Evolutionary conservation across 1,284 basidiomycete species (phyloP).

Genomic region (Malassezia sympodialis): DNA sequence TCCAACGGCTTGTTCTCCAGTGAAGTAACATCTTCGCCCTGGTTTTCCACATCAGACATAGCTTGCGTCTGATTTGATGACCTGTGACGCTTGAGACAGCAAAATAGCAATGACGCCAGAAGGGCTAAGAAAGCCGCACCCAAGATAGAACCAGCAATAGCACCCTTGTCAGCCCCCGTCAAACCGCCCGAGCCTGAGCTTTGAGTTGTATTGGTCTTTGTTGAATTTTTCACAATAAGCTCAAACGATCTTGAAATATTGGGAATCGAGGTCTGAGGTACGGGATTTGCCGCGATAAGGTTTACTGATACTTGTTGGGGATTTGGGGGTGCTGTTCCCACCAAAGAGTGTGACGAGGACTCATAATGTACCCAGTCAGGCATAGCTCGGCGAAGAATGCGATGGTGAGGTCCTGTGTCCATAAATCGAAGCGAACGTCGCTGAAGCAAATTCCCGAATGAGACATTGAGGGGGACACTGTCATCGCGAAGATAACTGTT

Average conservation of each 20-base stretch:
- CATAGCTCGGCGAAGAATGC: neutral
- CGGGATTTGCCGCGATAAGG: constrained; percentile 1
- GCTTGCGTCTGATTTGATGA: neutral
- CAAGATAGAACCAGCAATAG: constrained; percentile 14
- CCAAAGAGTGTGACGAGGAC: neutral
- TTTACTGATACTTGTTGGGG: constrained; percentile 5
- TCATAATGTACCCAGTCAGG: constrained; percentile 14
- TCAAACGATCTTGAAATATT: neutral
- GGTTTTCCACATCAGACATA: neutral
- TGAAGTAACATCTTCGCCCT: neutral
- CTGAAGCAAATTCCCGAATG: neutral
- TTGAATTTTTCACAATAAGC: constrained; percentile 1
- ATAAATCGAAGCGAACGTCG: neutral
- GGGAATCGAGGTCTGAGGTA: neutral
- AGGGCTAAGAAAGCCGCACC: constrained; percentile 10
- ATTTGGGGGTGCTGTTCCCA: constrained; percentile 2
- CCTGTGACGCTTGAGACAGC: neutral
- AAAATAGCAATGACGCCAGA: neutral
- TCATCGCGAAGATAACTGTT: constrained; percentile 12
- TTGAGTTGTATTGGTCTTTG: neutral
- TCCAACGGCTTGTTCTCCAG: neutral
- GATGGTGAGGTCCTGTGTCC: neutral
- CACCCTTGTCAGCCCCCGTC: constrained; percentile 7
- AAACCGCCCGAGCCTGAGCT: neutral
- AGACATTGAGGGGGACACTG: constrained; percentile 14